Evolutionary conservation across 371 early-diverging fungal genomes (phyloP), one percentile per base, ranked within the genome.

Genomic region (Dinochytrium kinnereticum): DNA sequence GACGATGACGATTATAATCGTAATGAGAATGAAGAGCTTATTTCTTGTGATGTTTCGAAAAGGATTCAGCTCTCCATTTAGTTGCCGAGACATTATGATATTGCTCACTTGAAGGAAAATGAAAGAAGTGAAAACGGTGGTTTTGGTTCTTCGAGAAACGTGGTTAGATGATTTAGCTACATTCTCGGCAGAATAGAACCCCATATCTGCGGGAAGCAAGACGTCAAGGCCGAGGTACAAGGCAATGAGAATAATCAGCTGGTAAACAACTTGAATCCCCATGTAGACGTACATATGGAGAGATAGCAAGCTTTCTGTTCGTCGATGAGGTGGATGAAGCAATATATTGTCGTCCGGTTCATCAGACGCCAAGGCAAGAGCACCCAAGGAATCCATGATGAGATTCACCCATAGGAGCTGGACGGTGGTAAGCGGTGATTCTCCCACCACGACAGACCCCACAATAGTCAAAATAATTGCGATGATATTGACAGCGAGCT

Each of bases 81-180:
- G 74, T 36, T 82, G 80, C 3, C 83, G 71, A 1, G 86, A 76
- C 66, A 77, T 83, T 65, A 84, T 75, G 39, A 80, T 90, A 83
- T 98, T 98, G 76, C 96, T 92, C 30, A 97, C 82, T 67, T 75
- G 76, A 57, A 97, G 82, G 78, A 97, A 94, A 55, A 98, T 94
- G 84, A 99, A 99, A 21, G 92, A 83, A 76, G 95, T 96, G 84
- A 98, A 99, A 2, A 98, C 91, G 81, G 97, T 88, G 24, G 96
- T 92, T 59, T 88, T 88, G 70, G 93, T 84, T 24, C 90, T 71
- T 24, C 51, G 59, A 17, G 80, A 70, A 10, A 81, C 79, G 1
- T 15, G 28, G 5, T 72, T 78, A n/a, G 15, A 36, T 30, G 70
- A 7, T 34, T 76, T 73, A 0, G 31, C 24, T 7, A 55, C 26